Base-by-base conservation (phyloP, 441 rosid genomes). In the Pelargonium australe region DNA sequence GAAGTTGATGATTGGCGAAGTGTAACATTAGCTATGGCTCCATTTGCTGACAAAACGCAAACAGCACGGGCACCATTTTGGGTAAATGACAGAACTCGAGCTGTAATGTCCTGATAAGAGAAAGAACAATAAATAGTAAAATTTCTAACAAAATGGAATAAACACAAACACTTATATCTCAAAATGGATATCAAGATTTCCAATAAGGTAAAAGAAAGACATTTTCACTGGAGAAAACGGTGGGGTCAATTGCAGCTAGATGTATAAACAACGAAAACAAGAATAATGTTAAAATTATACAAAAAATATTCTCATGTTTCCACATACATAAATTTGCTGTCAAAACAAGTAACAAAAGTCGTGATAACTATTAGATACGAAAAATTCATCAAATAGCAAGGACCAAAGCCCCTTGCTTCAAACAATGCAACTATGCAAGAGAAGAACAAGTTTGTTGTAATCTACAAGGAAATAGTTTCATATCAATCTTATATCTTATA, bases 1-100 rank as follows among this genome's bases (percentile, higher is more conserved):
- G 89, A 86, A 43, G 87, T 79, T 65, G 86, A 75, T 4, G 86
- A 80, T 70, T 85, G 93, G 72, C 84, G 80, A 69, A 89, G 76
- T 51, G 96, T 87, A 11, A 84, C 96, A 37, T 84, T 85, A 34
- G 91, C 87, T 75, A 87, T 84, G 7, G 88, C 77, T 4, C 96
- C 96, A 74, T 70, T 80, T 41, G 85, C 93, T 0, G 93, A 83
- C 74, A 89, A 73, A 65, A 87, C 79, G 74, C 91, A 87, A 44
- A 87, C 78, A 4, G 86, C 86, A 63, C 80, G 74, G 11, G 83
- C 77, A 14, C 83, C 83, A 70, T 74, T 77, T 65, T 79, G 84
- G 67, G 83, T 75, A 73, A 79, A 76, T 6, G 81, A 75, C 84
- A 83, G 78, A 72, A 83, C 72, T 77, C 75, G 78, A 1, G 86